Percentiles rank a stretch among this genome's conserved stretches.
These are phyloP conservation scores for Naumovozyma castellii DNA, from an alignment of 805 yeast species.

Conservation along the genomic window DNA sequence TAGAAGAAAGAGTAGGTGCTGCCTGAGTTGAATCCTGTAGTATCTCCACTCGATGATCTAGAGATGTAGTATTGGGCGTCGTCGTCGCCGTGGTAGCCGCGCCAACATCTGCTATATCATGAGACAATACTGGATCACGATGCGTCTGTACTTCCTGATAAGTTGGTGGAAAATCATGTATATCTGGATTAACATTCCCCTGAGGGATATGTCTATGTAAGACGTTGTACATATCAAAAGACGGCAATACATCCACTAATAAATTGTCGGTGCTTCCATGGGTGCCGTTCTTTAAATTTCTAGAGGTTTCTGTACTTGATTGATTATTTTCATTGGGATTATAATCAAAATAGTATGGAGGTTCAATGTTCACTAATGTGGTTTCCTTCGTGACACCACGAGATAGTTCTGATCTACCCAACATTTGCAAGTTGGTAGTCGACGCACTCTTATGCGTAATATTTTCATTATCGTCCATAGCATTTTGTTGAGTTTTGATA, in stretches of 20 bases:
- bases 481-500: no score
- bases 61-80: no score
- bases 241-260: slow-evolving; percentile 57
- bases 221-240: slow-evolving; percentile 58
- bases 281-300: background rate
- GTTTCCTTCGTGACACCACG: slow-evolving; percentile 6
- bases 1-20: background rate
- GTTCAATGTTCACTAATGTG: slow-evolving; percentile 3
- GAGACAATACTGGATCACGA: slow-evolving; percentile 9
- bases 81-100: background rate
- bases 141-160: slow-evolving; percentile 23
- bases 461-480: no score
- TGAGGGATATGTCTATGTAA: slow-evolving; percentile 34
- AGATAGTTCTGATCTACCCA: slow-evolving; percentile 9
- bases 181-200: slow-evolving; percentile 29
- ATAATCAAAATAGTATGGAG: slow-evolving; percentile 1
- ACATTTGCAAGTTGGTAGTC: slow-evolving; percentile 1
- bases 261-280: slow-evolving; percentile 1
- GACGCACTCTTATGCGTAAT: background rate
- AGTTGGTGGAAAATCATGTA: slow-evolving; percentile 29
- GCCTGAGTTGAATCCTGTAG: background rate
- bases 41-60: background rate
- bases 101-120: background rate
- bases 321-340: background rate
- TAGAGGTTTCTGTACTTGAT: background rate